Conservation (phyloP, 805 yeast species). For the Candida silvatica region DNA sequence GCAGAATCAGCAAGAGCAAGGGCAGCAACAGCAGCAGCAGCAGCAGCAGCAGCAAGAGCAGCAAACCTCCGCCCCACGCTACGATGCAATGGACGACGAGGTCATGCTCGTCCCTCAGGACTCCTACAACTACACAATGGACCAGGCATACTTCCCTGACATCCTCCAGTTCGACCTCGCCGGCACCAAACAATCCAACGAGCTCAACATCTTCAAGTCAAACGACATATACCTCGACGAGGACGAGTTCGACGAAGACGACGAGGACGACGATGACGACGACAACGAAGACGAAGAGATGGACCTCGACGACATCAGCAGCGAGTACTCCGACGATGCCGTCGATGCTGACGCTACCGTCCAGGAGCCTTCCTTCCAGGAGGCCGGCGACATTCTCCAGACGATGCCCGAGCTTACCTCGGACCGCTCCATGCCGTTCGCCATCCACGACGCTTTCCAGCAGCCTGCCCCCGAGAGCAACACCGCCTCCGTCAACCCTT, state of each 20-base stretch:
- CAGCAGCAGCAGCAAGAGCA: constrained; percentile 5
- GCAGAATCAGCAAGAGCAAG: neutral
- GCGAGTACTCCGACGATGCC: neutral
- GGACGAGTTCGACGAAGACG: constrained; percentile 25
- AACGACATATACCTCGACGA: constrained; percentile 23
- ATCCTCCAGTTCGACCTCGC: constrained; percentile 19
- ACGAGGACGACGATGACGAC: constrained; percentile 24
- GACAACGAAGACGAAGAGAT: constrained; percentile 7
- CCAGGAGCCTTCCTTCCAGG: constrained; percentile 20
- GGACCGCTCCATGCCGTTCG: too few relatives aligned
- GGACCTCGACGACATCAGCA: neutral
- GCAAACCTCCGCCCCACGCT: too few relatives aligned
- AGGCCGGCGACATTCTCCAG: too few relatives aligned
- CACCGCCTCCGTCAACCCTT: neutral
- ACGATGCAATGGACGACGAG: constrained; percentile 12
- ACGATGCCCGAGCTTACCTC: too few relatives aligned
- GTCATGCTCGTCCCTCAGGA: constrained; percentile 25
- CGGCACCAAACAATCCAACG: constrained; percentile 22
- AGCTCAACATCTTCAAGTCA: constrained; percentile 23
- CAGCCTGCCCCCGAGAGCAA: too few relatives aligned
- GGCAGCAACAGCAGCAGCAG: neutral
- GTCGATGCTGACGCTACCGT: neutral
- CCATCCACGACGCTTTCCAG: too few relatives aligned
- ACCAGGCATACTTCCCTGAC: constrained; percentile 17
- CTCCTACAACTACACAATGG: constrained; percentile 18